Evolutionary conservation across 139 green algal species (phyloP), one percentile per base, ranked within the genome.

Genomic region (Coelastrella sp.): DNA sequence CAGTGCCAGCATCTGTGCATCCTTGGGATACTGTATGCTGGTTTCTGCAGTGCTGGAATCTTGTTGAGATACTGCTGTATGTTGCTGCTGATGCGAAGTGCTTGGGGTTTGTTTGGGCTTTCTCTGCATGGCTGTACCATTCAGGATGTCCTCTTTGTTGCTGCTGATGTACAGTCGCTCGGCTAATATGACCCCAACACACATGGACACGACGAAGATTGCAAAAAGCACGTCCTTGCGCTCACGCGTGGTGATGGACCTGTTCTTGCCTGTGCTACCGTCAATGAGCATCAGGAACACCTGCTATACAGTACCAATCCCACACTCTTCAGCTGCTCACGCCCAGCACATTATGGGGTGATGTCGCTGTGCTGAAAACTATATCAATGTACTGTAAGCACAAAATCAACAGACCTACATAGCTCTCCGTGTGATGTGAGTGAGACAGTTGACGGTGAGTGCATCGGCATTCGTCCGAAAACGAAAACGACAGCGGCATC

Each of bases 181-280:
- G 1, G 91, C 77, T 2, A 93, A 73, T 9, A 95, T 74, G 25
- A 96, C 71, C 41, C 94, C 94, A 2, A 94, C 37, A 38, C 91
- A 95, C 11, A 95, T 35, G n/a, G 92, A 93, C 0, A 93, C 81
- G 0, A 91, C 51, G 32, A 97, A 92, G 27, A 91, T 86, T 5
- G 71, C 71, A 1, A 85, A 41, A 21, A 96, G 74, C 38, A 82
- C 38, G 2, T 77, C 77, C 27, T 87, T 89, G 5, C 90, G 34
- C 66, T 74, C 66, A 27, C 77, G 59, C 57, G 62, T 63, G 60
- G n/a, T 72, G 40, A 74, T 41, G 23, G 43, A 37, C 77, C 62
- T 84, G 77, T 40, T n/a, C 40, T 84, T 84, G 38, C 77, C 77
- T 27, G 57, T 84, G n/a, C 77, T 72, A 38, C 57, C 77, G 50